These are phyloP conservation scores for Closterium sp. DNA, from an alignment of 139 green algal genomes.

Conservation along the genomic window DNA sequence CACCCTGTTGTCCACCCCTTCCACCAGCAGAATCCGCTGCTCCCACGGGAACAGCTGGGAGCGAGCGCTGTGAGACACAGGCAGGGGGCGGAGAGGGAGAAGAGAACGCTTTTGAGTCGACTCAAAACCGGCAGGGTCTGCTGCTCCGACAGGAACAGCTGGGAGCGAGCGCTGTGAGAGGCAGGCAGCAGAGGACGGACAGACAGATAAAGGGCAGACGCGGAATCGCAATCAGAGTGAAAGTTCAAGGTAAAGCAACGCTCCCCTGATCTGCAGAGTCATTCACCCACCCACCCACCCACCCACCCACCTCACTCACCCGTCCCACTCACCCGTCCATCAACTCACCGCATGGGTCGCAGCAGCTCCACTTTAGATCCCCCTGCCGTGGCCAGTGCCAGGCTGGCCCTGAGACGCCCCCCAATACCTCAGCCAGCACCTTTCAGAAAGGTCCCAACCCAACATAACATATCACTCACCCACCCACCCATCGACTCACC, in stretches of 20 bases:
- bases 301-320: background rate
- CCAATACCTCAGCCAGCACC: too few species aligned
- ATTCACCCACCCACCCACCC: background rate
- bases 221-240: too few species aligned
- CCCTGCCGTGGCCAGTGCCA: constrained; percentile 11
- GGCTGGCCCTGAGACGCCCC: too few species aligned
- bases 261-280: background rate
- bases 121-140: too few species aligned
- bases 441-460: too few species aligned
- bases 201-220: too few species aligned
- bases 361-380: constrained; percentile 30
- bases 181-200: too few species aligned
- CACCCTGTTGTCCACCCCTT: background rate
- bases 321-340: too few species aligned
- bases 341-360: constrained; percentile 12
- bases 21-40: background rate
- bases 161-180: too few species aligned
- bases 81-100: background rate
- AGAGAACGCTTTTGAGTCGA: background rate
- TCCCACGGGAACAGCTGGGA: constrained; percentile 5
- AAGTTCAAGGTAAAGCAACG: too few species aligned
- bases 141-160: too few species aligned
- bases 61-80: background rate
- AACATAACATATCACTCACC: too few species aligned
- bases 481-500: constrained; percentile 11